Conservation (phyloP, 1,284 basidiomycete species). For the Irpex sp. region DNA sequence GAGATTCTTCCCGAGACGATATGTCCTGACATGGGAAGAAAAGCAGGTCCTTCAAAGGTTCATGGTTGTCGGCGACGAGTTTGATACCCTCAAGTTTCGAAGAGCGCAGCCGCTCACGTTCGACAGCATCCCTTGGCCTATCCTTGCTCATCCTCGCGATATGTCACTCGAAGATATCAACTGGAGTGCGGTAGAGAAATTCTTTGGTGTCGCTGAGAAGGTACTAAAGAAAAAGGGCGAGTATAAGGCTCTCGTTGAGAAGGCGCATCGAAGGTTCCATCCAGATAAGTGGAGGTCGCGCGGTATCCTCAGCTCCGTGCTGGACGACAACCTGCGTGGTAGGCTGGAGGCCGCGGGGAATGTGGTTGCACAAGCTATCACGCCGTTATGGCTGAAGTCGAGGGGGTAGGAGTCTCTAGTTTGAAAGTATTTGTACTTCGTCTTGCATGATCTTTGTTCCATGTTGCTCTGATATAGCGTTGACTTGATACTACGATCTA, state of each 20-base stretch:
- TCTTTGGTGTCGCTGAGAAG: slow-evolving; percentile 47
- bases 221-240: slow-evolving; percentile 16
- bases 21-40: slow-evolving; percentile 6
- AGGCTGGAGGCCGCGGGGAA: no score
- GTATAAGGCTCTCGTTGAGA: slow-evolving; percentile 7
- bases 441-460: no score
- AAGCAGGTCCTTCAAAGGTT: slow-evolving; percentile 37
- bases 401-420: background rate
- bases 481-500: no score
- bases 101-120: slow-evolving; percentile 43
- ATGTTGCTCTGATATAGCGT: no score
- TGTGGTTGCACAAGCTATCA: slow-evolving; percentile 10
- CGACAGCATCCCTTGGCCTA: slow-evolving; percentile 65
- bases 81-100: slow-evolving; percentile 54
- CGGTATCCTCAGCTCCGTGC: no score
- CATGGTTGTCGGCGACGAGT: slow-evolving; percentile 44
- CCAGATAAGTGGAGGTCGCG: slow-evolving; percentile 9
- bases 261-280: slow-evolving; percentile 12
- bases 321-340: no score
- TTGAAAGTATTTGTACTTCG: no score
- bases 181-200: slow-evolving; percentile 60
- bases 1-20: slow-evolving; percentile 33
- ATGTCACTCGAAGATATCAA: slow-evolving; percentile 55
- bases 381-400: slow-evolving; percentile 6
- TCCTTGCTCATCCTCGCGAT: slow-evolving; percentile 34